Base-by-base conservation (phyloP, 1,284 basidiomycete genomes). In the Phlebopus sp. region DNA sequence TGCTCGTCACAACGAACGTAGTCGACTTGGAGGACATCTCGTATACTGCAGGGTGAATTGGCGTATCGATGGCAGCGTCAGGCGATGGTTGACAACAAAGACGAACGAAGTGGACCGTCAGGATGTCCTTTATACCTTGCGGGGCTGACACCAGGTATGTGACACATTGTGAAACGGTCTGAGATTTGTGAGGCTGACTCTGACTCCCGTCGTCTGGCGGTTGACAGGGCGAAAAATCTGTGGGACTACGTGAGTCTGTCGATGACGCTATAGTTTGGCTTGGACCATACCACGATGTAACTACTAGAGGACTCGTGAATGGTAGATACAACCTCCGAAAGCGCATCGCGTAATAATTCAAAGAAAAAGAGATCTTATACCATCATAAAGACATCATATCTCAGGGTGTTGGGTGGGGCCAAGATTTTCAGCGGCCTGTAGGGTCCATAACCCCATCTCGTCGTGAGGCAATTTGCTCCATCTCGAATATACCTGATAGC, bases 371-470 rank as follows among this genome's bases (percentile, higher is more conserved):
- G n/a, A 15, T 32, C 10, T 5, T 9, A 18, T 6, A 5, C 30
- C 9, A 18, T 42, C n/a, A 29, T 6, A 9, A 19, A 14, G 7
- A 13, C 13, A 30, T 19, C 15, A 10, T 29, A 14, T 5, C 25
- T 43, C 44, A 64, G 4, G 47, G 46, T 35, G 67, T 13, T 64
- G 55, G 5, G 54, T 53, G 4, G 69, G 66, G 44, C 70, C 72
- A 6, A 76, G 52, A n/a, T 69, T 69, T 57, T 86, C 83, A 6
- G 74, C 72, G 2, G 74, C 74, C 57, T 80, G 74, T 43, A 86
- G 67, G 2, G 79, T 73, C 84, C 83, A 86, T 29, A 73, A 68
- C 46, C 81, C 76, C 15, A 86, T 76, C 21, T 84, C 77, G 15
- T 84, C 80, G 42, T 75, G 68, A 1, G 82, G 78, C 4, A 84